phyloP scores from a whole-genome alignment of 371 early-diverging fungal species.

The Lichtheimia ramosa region DNA sequence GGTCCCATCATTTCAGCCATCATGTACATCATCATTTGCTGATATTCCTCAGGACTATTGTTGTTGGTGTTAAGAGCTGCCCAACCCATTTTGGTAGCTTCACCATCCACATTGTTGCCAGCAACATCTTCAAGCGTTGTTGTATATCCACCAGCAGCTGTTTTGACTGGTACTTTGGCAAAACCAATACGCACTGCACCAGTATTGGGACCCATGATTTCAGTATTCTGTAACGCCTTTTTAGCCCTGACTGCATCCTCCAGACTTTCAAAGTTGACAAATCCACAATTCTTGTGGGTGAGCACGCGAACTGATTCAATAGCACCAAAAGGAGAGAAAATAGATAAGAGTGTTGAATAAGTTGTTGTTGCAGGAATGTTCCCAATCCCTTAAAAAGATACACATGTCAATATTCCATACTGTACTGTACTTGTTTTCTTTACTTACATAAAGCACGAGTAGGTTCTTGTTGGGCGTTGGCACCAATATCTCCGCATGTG shows the following conservation, averaged over 20 bases:
- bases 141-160: neutral
- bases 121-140: neutral
- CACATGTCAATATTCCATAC: neutral
- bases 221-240: slow-evolving; percentile 84
- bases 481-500: slow-evolving; percentile 53
- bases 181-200: slow-evolving; percentile 85
- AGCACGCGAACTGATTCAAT: slow-evolving; percentile 94
- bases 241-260: slow-evolving; percentile 92
- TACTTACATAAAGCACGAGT: slow-evolving; percentile 49
- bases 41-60: slow-evolving; percentile 8
- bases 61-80: neutral
- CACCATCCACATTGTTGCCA: neutral
- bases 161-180: slow-evolving; percentile 70
- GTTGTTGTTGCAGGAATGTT: slow-evolving; percentile 86
- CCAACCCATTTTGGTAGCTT: neutral
- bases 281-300: slow-evolving; percentile 97
- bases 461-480: slow-evolving; percentile 37
- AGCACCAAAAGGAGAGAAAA: slow-evolving; percentile 82
- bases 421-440: neutral
- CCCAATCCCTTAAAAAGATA: slow-evolving; percentile 77
- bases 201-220: slow-evolving; percentile 79
- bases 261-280: slow-evolving; percentile 88
- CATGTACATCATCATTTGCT: slow-evolving; percentile 27
- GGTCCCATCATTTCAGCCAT: slow-evolving; percentile 20
- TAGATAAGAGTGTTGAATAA: slow-evolving; percentile 67